These are phyloP conservation scores for Ophiocordyceps camponoti-saundersi DNA, from an alignment of 2,329 filamentous ascomycete genomes.

Conservation along the genomic window DNA sequence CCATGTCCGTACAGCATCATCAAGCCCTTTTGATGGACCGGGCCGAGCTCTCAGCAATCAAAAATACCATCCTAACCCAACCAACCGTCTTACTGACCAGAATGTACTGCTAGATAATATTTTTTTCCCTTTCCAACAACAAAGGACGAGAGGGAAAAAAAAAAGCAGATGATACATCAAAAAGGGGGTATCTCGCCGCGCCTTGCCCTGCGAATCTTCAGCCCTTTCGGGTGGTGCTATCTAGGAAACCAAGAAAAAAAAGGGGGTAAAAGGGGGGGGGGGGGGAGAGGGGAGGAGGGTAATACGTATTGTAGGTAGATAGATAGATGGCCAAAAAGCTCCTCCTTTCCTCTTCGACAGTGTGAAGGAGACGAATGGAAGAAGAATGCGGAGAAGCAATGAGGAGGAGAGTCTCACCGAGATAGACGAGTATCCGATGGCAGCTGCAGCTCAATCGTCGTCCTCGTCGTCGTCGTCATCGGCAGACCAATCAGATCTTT, in stretches of 20 bases:
- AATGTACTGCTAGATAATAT: no score
- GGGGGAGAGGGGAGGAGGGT: not conserved
- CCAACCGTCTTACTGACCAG: no score
- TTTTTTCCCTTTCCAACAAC: no score
- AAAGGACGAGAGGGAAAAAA: not conserved
- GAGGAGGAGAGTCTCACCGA: not conserved
- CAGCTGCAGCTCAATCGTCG: not conserved
- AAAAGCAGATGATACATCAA: not conserved
- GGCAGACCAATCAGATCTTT: slow-evolving; percentile 18
- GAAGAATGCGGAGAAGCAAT: no score
- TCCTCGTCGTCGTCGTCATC: slow-evolving; percentile 7
- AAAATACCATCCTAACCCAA: no score
- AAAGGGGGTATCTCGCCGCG: not conserved
- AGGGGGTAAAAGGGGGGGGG: not conserved
- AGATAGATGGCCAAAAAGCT: no score
- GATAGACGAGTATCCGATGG: not conserved
- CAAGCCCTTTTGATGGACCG: no score
- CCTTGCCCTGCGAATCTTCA: not conserved
- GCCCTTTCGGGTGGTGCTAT: not conserved
- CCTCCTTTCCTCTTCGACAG: no score
- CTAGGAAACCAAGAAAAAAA: not conserved
- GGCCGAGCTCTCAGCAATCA: no score
- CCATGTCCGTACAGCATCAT: no score
- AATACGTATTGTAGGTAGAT: no score
- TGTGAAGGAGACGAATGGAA: no score